These are phyloP conservation scores for Trichoderma parareesei DNA, from an alignment of 495 filamentous ascomycete genomes.

Conservation along the genomic window DNA sequence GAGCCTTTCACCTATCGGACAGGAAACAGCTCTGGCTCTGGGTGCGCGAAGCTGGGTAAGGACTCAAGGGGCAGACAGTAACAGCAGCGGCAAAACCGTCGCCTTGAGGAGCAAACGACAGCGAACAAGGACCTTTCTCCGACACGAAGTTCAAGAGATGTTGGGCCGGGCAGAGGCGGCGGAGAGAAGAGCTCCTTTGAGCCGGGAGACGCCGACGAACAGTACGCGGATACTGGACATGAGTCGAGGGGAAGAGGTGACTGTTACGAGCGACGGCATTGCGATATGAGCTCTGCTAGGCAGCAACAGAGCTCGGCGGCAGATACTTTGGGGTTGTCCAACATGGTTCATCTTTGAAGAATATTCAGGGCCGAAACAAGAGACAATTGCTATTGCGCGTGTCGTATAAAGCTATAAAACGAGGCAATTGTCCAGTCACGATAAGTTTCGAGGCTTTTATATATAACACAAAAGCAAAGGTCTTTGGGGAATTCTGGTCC, in stretches of 20 bases:
- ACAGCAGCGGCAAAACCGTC: slow-evolving; percentile 24
- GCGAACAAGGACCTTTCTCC: slow-evolving; percentile 30
- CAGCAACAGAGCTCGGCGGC: not conserved
- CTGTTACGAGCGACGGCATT: slow-evolving; percentile 20
- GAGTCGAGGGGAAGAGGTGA: slow-evolving; percentile 28
- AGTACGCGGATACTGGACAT: slow-evolving; percentile 15
- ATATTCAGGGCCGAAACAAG: no score
- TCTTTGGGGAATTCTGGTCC: no score
- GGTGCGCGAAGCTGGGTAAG: slow-evolving; percentile 52
- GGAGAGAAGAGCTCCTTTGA: slow-evolving; percentile 1
- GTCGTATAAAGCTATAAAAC: no score
- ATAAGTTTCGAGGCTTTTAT: no score
- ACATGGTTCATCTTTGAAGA: not conserved
- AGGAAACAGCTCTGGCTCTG: slow-evolving; percentile 47
- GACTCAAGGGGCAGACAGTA: slow-evolving; percentile 43
- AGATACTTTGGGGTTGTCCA: not conserved
- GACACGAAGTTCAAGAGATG: slow-evolving; percentile 33
- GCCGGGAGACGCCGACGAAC: not conserved
- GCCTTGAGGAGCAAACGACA: not conserved
- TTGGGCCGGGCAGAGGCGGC: not conserved
- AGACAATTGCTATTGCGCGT: no score
- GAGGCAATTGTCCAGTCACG: no score
- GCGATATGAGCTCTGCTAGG: not conserved
- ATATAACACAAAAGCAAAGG: no score
- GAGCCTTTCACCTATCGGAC: slow-evolving; percentile 38